Evolutionary conservation across 805 yeast genomes (phyloP), one percentile per base, ranked within the genome.

Genomic region (Kluyveromyces nonfermentans): DNA sequence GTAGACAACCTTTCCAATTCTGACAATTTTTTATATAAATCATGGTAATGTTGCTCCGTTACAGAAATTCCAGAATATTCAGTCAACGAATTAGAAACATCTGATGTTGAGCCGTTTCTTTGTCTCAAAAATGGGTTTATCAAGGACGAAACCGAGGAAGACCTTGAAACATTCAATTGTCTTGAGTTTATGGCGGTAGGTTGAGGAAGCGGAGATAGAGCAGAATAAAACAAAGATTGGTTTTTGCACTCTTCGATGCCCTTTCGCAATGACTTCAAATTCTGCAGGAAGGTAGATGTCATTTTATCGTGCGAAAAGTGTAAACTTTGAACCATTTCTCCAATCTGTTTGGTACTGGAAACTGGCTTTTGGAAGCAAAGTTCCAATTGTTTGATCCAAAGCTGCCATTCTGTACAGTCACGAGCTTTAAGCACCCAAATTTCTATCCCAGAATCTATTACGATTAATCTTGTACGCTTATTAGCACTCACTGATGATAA

Each of bases 391-490:
- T 78, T 73, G 12, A 83, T 75, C 98, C 98, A 93, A 5, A 75
- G 70, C 31, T 78, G 74, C 73, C 87, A 93, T 50, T 84, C 89
- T 6, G 72, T 69, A 9, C 64, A 63, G 45, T 71, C 77, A 38
- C 71, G 65, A 0, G 97, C 85, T 54, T 84, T 85, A 47, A 90
- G 69, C 33, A 78, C 79, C 97, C 97, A 90, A 8, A 85, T 80
- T 60, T 90, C 97, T 78, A 90, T 80, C 2, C 97, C 97, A 0
- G 97, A 87, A 60, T 93, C 97, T 46, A 93, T 74, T 37, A 82
- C 79, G 35, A 93, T 79, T 54, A 85, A 82, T 42, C 76, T 66
- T 19, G 77, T 75, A 45, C 75, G 74, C 20, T 77, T 71, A 53
- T 82, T 82, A 0, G 95, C 95, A 45, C 89, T 77, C 1, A 93